Evolutionary conservation across 208 protist species (phyloP), one percentile per base, ranked within the genome.

Genomic region (Acanthamoeba healyi): DNA sequence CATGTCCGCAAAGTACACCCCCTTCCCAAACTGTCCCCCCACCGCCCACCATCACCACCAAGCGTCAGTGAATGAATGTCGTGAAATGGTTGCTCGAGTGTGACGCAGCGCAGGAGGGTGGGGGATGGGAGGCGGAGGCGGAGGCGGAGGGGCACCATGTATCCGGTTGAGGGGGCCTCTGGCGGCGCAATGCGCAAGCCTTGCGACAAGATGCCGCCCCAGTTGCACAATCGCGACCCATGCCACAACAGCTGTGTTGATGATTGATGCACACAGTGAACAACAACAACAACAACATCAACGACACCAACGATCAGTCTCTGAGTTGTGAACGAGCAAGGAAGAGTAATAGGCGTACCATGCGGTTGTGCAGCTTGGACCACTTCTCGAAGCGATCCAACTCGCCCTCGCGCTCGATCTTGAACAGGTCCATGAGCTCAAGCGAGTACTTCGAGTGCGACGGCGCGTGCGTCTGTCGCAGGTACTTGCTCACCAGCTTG

Each of bases 131-230:
- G n/a, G n/a, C n/a, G n/a, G n/a, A n/a, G n/a, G n/a, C n/a, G n/a
- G n/a, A n/a, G n/a, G n/a, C n/a, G n/a, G n/a, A n/a, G 82, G 70
- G 61, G 61, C 96, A 54, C 94, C 95, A 96, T 96, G 95, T 96
- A 96, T 32, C 95, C 95, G 56, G 95, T 95, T 22, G 72, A 40
- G n/a, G 95, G 95, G 24, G 95, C 95, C 38, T 96, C 94, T 2
- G 95, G 95, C 29, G 95, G 95, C 2, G 95, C 95, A 46, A 96
- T 96, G 19, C 95, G 40, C 24, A 96, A 94, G 24, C 95, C 95
- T 67, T 94, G 81, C 10, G 65, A 96, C 56, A 96, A 38, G 40
- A 96, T 96, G 32, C 95, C 95, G 4, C 7, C 44, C 4, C 12
- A 12, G 4, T 15, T 12, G 44, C 44, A 49, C n/a, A n/a, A n/a